phyloP scores from a whole-genome alignment of 345 rosid species.

The Brassica napus region Da-Ae NC_063445.1:52246501-52247000 shows the following conservation, averaged over 20 bases:
- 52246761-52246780: neutral
- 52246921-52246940: slow-evolving; percentile 88
- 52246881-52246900: slow-evolving; percentile 86
- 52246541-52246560: too few species aligned
- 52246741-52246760: neutral
- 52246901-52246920: slow-evolving; percentile 97
- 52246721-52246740: neutral
- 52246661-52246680: too few species aligned
- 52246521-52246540: too few species aligned
- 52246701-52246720: too few species aligned
- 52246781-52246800: neutral
- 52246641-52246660: too few species aligned
- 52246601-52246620: too few species aligned
- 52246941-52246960: slow-evolving; percentile 78
- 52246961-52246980: slow-evolving; percentile 72
- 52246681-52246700: too few species aligned
- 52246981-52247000: slow-evolving; percentile 60
- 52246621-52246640: too few species aligned
- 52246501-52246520: too few species aligned
- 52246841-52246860: slow-evolving; percentile 95
- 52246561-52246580: too few species aligned
- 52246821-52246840: slow-evolving; percentile 21
- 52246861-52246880: slow-evolving; percentile 90
- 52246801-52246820: neutral
- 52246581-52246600: too few species aligned